Evolutionary conservation across 371 early-diverging fungal genomes (phyloP), one percentile per base, ranked within the genome.

Genomic region (Mortierella sp.): DNA sequence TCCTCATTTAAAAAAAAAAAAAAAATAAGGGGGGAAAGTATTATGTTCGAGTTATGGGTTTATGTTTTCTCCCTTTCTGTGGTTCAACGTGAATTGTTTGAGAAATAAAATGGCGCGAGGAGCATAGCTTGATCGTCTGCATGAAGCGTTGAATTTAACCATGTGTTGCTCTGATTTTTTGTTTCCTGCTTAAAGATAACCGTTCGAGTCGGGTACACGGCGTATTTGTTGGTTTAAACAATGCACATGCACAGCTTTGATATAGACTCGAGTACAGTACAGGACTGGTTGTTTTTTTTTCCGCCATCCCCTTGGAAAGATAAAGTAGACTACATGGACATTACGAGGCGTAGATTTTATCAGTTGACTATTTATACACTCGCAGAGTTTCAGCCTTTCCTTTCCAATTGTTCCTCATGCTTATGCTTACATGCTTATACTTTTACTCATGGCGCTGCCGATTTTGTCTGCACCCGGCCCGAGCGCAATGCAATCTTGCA

Each of bases 181-280:
- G n/a, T n/a, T n/a, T n/a, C n/a, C n/a, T n/a, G n/a, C n/a, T n/a
- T n/a, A 47, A 45, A 45, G 47, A 47, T n/a, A n/a, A 47, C 47
- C 47, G 47, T 47, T 28, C 28, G 53, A 13, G 28, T 53, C 53
- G 53, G 53, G 53, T 26, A 53, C 53, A 53, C 53, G 53, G 53
- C 53, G 53, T 29, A 28, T 29, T 53, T 29, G 9, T 53, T 13
- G 29, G 49, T n/a, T 47, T 47, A n/a, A n/a, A 47, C 47, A 23
- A 53, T 53, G 53, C 53, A 28, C 53, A 53, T 53, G 53, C 53
- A 53, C 53, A 53, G 53, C 53, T 22, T 12, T 49, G 23, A 28
- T 13, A 23, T 23, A 53, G 23, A 53, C 53, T 17, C n/a, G 17
- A 47, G 47, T n/a, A n/a, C n/a, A n/a, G n/a, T 9, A 9, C 13